Percentiles rank a stretch among this genome's conserved stretches.
Evolutionary conservation across 1,284 basidiomycete genomes (phyloP).

Genomic region (Cryptococcus jaspeensis): DNA sequence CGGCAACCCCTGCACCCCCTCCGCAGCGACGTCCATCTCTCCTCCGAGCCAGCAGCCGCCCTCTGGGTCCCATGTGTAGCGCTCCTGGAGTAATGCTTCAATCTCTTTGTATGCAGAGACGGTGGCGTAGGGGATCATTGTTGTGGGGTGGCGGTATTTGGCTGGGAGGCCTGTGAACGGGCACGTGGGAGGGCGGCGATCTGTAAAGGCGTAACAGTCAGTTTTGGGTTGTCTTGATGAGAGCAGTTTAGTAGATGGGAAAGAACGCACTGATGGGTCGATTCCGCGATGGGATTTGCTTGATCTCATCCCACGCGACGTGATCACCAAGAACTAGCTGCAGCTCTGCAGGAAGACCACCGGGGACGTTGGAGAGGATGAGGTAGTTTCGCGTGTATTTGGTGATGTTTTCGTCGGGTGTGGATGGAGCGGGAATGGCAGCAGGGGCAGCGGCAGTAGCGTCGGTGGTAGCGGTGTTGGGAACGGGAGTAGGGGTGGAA

Average conservation of each 20-base stretch:
- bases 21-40: conserved; percentile 37
- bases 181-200: conserved; percentile 46
- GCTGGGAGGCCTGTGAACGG: conserved; percentile 55
- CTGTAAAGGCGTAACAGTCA: conserved; percentile 15
- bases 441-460: too few relatives aligned
- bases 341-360: conserved; percentile 51
- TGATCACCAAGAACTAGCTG: conserved; percentile 53
- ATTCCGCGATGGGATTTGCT: conserved; percentile 49
- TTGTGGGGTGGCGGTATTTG: conserved; percentile 53
- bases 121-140: conserved; percentile 52
- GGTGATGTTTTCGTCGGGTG: conserved; percentile 8
- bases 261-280: conserved; percentile 46
- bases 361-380: conserved; percentile 50
- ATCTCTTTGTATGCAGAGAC: conserved; percentile 50
- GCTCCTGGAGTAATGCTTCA: conserved; percentile 30
- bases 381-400: conserved; percentile 51
- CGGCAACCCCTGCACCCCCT: conserved; percentile 32
- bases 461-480: too few relatives aligned
- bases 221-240: neutral
- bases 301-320: conserved; percentile 51
- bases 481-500: too few relatives aligned
- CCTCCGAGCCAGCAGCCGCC: conserved; percentile 40
- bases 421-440: too few relatives aligned
- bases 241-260: neutral
- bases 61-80: conserved; percentile 36